phyloP scores from a whole-genome alignment of 2,329 filamentous ascomycete species.

The Eutypella sp. region DNA sequence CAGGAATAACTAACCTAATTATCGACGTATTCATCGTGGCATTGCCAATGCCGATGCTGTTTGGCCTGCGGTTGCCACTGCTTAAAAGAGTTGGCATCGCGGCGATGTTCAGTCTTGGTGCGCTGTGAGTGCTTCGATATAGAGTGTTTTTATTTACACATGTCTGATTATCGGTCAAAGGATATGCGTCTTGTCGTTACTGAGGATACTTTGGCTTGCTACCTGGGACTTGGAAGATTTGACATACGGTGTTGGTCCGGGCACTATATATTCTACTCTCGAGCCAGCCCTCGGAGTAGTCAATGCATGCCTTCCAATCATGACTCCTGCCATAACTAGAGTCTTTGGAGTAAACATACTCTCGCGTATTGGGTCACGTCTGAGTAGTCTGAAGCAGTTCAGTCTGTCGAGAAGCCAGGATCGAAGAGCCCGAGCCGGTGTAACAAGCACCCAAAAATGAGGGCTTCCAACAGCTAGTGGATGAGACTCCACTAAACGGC shows the following conservation, averaged over 20 bases:
- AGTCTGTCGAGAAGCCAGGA: too few relatives aligned
- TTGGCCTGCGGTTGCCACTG: conserved; percentile 4
- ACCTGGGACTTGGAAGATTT: conserved; percentile 5
- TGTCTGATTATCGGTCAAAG: neutral
- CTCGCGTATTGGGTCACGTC: too few relatives aligned
- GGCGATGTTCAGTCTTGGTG: conserved; percentile 13
- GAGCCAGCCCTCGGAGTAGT: conserved; percentile 11
- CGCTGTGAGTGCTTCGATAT: conserved; percentile 8
- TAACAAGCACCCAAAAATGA: too few relatives aligned
- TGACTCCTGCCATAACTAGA: conserved; percentile 5
- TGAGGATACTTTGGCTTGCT: conserved; percentile 1
- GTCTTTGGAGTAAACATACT: neutral
- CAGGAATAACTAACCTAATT: conserved; percentile 10
- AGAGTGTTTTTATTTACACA: too few relatives aligned
- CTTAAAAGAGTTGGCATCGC: conserved; percentile 6
- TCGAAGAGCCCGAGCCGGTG: too few relatives aligned
- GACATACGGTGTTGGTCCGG: conserved; percentile 1
- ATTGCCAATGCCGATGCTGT: conserved; percentile 12
- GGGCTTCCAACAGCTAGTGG: too few relatives aligned
- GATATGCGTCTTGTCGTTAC: conserved; percentile 6
- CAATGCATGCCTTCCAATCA: conserved; percentile 11
- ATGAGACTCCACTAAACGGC: too few relatives aligned
- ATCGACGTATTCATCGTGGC: conserved; percentile 9
- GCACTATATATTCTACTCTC: conserved; percentile 4
- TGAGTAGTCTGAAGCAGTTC: too few relatives aligned